phyloP scores from a whole-genome alignment of 225 moss, liverwort and hornwort genomes.

The Marchantia paleacea region DNA sequence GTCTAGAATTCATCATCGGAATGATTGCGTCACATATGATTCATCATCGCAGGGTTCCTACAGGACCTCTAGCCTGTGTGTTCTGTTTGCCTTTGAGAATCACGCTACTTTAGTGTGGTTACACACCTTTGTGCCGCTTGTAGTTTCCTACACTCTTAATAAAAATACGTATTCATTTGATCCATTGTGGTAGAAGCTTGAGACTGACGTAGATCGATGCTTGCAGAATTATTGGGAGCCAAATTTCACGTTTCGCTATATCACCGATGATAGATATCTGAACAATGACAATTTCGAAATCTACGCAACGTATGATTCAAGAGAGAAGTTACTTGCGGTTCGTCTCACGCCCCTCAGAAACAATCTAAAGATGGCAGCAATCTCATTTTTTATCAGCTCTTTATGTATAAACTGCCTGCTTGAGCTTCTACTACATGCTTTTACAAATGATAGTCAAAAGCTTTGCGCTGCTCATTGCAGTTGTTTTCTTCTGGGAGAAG shows the following conservation, averaged over 20 bases:
- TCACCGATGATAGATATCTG: conserved; percentile 46
- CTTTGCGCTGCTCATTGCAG: background rate
- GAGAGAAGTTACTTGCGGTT: conserved; percentile 45
- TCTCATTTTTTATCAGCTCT: background rate
- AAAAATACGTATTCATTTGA: background rate
- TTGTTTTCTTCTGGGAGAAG: conserved; percentile 24
- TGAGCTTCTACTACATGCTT: background rate
- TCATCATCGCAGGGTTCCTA: no score
- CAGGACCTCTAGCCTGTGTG: no score
- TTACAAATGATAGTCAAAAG: background rate
- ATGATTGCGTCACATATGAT: no score
- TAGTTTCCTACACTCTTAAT: no score
- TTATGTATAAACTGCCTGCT: background rate
- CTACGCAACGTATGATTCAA: conserved; percentile 44
- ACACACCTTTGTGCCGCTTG: no score
- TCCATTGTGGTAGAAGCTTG: background rate
- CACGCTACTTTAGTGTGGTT: no score
- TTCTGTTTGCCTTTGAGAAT: no score
- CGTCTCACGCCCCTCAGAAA: conserved; percentile 12
- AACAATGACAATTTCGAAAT: conserved; percentile 50
- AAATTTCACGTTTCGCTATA: conserved; percentile 42
- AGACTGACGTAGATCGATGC: background rate
- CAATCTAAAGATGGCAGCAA: background rate
- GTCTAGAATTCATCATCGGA: no score
- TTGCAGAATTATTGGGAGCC: conserved; percentile 54